phyloP scores from a whole-genome alignment of 306 rosid genomes.

The Dalbergia cochinchinensis region DNA sequence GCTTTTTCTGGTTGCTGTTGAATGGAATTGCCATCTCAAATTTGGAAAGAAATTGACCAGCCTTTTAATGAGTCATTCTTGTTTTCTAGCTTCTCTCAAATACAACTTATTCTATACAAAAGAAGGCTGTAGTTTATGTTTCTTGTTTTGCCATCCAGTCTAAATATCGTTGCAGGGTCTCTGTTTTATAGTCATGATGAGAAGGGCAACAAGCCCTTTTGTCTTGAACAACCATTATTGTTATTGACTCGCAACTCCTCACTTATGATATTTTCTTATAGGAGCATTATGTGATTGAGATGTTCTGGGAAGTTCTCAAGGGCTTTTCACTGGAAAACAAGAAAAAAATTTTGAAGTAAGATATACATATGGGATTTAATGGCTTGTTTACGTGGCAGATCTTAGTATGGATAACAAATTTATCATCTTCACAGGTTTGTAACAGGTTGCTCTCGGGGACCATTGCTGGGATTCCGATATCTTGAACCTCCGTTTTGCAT shows the following conservation, averaged over 20 bases:
- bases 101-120: neutral
- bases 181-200: conserved; percentile 28
- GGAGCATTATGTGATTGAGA: conserved; percentile 91
- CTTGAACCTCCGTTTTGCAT: conserved; percentile 94
- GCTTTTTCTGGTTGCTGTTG: conserved; percentile 18
- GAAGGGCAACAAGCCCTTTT: neutral
- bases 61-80: neutral
- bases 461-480: conserved; percentile 88
- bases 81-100: neutral
- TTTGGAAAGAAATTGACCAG: neutral
- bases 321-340: conserved; percentile 87
- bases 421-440: conserved; percentile 74
- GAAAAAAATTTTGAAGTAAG: conserved; percentile 91
- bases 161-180: conserved; percentile 28
- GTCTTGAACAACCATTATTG: neutral
- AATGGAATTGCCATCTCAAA: conserved; percentile 14
- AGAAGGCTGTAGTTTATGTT: neutral
- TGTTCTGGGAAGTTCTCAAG: conserved; percentile 95
- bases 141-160: conserved; percentile 26
- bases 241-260: conserved; percentile 33
- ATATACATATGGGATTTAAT: conserved; percentile 22
- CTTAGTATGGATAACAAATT: conserved; percentile 34
- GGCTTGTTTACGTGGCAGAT: conserved; percentile 20
- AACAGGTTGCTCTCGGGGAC: conserved; percentile 98
- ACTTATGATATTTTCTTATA: conserved; percentile 49